Conservation (phyloP, 257 asterid species). For the Fraxinus excelsior region DNA sequence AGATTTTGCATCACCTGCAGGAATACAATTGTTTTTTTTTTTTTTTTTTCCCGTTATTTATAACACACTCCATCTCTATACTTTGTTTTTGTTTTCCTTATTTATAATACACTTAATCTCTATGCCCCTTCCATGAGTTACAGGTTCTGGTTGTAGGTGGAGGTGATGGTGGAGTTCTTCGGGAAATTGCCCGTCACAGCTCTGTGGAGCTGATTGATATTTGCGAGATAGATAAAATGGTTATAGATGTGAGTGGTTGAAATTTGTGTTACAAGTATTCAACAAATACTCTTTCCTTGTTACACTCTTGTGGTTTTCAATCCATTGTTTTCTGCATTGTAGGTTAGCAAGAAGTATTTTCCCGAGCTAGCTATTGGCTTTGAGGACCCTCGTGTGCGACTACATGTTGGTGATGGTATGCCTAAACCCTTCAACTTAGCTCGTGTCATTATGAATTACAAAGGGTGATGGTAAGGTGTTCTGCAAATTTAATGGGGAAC, state of each 20-base stretch:
- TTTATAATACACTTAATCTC: conserved; percentile 3
- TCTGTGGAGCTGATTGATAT: conserved; percentile 90
- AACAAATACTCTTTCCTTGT: not conserved
- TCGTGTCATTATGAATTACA: conserved; percentile 9
- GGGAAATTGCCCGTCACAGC: conserved; percentile 89
- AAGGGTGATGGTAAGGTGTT: not conserved
- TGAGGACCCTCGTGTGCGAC: conserved; percentile 92
- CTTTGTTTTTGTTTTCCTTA: not conserved
- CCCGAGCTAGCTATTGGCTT: conserved; percentile 93
- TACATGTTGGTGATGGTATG: conserved; percentile 96
- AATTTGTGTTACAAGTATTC: conserved; percentile 13
- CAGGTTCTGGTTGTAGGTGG: conserved; percentile 99
- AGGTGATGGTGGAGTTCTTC: conserved; percentile 98
- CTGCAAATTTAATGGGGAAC: conserved; percentile 2
- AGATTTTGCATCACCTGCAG: conserved; percentile 6
- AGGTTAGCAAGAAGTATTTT: conserved; percentile 93
- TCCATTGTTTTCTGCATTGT: conserved; percentile 23
- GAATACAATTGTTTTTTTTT: conserved; percentile 11
- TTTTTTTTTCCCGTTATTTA: not conserved
- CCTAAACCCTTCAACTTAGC: not conserved
- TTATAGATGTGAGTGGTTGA: conserved; percentile 75
- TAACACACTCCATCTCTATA: too few species aligned
- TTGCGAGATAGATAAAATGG: conserved; percentile 96
- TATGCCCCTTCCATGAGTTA: conserved; percentile 18
- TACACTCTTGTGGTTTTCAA: conserved; percentile 16